Evolutionary conservation across 768 basidiomycete genomes (phyloP), one percentile per base, ranked within the genome.

Genomic region (Thelephora ganbajun): DNA sequence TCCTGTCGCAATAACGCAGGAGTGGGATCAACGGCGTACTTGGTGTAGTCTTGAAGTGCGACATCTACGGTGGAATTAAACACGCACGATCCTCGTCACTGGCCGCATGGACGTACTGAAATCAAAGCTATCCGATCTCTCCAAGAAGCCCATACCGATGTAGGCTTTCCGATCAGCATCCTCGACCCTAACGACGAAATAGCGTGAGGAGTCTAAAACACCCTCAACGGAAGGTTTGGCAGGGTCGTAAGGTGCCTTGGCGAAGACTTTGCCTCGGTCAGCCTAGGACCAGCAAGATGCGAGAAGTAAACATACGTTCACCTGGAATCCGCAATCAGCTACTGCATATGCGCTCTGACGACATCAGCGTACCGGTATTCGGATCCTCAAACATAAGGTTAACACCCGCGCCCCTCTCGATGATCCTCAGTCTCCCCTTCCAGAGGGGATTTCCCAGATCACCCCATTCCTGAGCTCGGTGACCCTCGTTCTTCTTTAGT

Each of bases 151-250:
- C 74, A 96, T 82, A 5, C 92, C 92, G 49, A 97, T 89, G 58
- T 89, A 92, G 1, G 93, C 92, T 60, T 87, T 84, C 62, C 75
- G 80, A 18, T 89, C 89, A 13, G 69, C 71, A 55, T 93, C 91
- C 61, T 96, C 92, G 2, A 96, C 84, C 47, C 89, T 74, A 36
- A 96, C 69, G 13, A 94, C 92, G 59, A 97, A 97, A 61, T 97
- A 97, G 43, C 92, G 79, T 11, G 91, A 93, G 1, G 90, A 93
- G 61, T 97, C 92, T 22, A 96, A 71, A 13, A 93, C 91, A n/a
- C 88, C 84, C 54, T 97, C 92, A n/a, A 97, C 87, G 23, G 76
- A 80, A 4, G 89, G 87, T 49, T 78, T 79, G 39, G 74, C 65
- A 13, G 80, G 71, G 57, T 87, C 82, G 58, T 96, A 97, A 39